phyloP scores from a whole-genome alignment of 352 stramenopile genomes.

The Phytophthora crassamura region DNA sequence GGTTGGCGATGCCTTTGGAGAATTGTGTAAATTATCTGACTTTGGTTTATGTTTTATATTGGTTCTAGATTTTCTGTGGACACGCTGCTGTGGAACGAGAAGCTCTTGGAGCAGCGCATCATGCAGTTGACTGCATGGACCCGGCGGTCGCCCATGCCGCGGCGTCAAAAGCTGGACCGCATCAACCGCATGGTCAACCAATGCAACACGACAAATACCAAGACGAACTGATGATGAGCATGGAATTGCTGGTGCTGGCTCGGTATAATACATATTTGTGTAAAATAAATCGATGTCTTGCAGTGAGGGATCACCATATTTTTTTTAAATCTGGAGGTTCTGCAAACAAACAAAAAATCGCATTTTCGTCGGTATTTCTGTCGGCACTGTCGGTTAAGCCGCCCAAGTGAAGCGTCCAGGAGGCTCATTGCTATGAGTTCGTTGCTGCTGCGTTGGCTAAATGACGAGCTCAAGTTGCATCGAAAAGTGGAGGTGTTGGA shows the following conservation, averaged over 20 bases:
- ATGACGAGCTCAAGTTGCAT: slow-evolving; percentile 62
- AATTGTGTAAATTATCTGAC: not conserved
- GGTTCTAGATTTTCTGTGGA: slow-evolving; percentile 69
- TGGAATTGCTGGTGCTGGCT: slow-evolving; percentile 10
- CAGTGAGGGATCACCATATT: too few species aligned
- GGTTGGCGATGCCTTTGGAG: not conserved
- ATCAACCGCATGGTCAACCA: slow-evolving; percentile 76
- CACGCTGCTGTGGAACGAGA: slow-evolving; percentile 72
- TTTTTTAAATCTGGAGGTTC: too few species aligned
- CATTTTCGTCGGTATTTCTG: slow-evolving; percentile 29
- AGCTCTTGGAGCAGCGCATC: slow-evolving; percentile 69
- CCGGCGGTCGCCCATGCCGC: slow-evolving; percentile 51
- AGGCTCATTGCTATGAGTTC: slow-evolving; percentile 49
- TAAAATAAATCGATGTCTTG: too few species aligned
- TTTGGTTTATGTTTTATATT: slow-evolving; percentile 1
- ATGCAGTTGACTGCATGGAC: slow-evolving; percentile 74
- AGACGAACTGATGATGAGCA: slow-evolving; percentile 26
- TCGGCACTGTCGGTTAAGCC: slow-evolving; percentile 28
- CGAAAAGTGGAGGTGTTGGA: slow-evolving; percentile 60
- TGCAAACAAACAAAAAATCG: too few species aligned
- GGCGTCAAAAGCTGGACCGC: slow-evolving; percentile 65
- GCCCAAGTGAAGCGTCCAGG: not conserved
- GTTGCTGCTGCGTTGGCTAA: slow-evolving; percentile 71
- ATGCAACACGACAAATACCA: slow-evolving; percentile 55
- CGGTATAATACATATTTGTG: too few species aligned